Conservation (phyloP, 495 filamentous ascomycete species). For the Lasiosphaeria hispida region DNA sequence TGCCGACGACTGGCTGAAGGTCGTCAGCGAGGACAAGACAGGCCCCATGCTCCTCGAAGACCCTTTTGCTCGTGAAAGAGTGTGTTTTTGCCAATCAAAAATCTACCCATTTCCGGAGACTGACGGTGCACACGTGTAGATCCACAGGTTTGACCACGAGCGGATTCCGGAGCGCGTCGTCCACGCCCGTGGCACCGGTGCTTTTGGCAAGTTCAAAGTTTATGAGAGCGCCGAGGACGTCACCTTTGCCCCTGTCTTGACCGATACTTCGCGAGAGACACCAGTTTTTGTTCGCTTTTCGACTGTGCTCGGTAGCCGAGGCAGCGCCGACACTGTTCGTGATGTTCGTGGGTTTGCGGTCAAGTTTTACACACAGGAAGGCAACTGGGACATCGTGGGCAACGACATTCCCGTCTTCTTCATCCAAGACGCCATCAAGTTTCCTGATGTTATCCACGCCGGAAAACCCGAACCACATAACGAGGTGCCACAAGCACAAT, state of each 20-base stretch:
- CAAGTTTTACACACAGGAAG: conserved; percentile 69
- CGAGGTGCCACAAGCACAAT: conserved; percentile 58
- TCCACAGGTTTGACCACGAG: conserved; percentile 81
- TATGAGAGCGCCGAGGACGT: conserved; percentile 68
- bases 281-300: conserved; percentile 82
- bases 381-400: conserved; percentile 62
- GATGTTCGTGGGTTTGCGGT: conserved; percentile 81
- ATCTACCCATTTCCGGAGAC: not conserved
- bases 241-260: conserved; percentile 69
- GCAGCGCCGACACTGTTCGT: conserved; percentile 75
- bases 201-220: conserved; percentile 80
- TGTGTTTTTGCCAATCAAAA: conserved; percentile 26
- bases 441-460: conserved; percentile 74
- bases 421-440: conserved; percentile 71
- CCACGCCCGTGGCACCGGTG: conserved; percentile 79
- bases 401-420: conserved; percentile 69
- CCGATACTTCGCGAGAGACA: conserved; percentile 75
- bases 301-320: conserved; percentile 74
- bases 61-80: conserved; percentile 74
- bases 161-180: conserved; percentile 87
- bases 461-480: conserved; percentile 83
- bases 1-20: conserved; percentile 76
- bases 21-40: conserved; percentile 54
- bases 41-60: conserved; percentile 84
- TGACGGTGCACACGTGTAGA: conserved; percentile 43